A percentile compares a stretch with the other conserved stretches of the same genome.
These are phyloP conservation scores for Paramecium sexaurelia DNA, from an alignment of 73 alveolate species.

Conservation along the genomic window DNA sequence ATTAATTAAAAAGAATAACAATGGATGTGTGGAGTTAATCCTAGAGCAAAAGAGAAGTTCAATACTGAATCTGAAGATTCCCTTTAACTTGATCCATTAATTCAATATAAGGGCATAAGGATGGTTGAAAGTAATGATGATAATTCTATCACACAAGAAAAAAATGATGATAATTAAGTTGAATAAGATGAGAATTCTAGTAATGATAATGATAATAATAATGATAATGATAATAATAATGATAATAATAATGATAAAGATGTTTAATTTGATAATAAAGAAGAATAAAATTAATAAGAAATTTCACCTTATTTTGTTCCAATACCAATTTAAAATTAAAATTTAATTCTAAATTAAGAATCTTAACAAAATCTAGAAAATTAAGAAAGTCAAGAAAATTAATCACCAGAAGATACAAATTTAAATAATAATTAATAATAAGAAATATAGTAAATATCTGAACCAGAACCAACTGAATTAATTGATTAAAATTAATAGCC, in stretches of 20 bases:
- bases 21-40: constrained; percentile 41
- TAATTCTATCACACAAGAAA: not conserved
- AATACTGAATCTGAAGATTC: not conserved
- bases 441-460: not conserved
- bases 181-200: not conserved
- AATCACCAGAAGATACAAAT: not conserved
- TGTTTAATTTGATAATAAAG: not conserved
- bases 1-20: not conserved
- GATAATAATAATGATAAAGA: not conserved
- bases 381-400: not conserved
- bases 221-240: not conserved
- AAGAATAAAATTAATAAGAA: not conserved
- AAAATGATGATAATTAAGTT: not conserved
- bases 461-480: not conserved
- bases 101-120: not conserved
- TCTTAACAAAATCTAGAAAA: not conserved
- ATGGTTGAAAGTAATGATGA: not conserved
- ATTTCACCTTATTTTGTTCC: not conserved
- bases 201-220: not conserved
- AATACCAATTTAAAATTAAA: not conserved
- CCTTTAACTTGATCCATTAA: not conserved
- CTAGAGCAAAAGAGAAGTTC: not conserved
- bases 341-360: too few species aligned
- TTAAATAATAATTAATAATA: not conserved
- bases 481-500: not conserved